Percentiles rank a stretch among this genome's conserved stretches.
Conservation (phyloP, 2,329 filamentous ascomycete species). For the Stylonectria norvegica region DNA sequence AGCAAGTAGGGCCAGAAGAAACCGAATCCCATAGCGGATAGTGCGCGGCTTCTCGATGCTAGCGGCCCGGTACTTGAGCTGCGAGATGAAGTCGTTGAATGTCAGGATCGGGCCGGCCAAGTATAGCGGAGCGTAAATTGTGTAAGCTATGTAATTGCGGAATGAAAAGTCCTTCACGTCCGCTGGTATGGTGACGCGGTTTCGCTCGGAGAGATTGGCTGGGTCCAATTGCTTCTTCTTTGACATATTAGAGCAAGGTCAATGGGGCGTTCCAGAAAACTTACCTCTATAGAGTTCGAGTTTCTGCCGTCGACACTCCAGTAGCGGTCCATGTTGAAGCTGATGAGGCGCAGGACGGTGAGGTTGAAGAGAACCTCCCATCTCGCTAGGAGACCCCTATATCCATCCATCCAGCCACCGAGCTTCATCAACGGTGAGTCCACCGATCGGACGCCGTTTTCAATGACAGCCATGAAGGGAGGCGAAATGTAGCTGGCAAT, state of each 20-base stretch:
- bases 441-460: slow-evolving; percentile 19
- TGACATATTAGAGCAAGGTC: slow-evolving; percentile 55
- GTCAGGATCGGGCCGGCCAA: slow-evolving; percentile 90
- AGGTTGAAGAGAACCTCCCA: slow-evolving; percentile 99
- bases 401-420: slow-evolving; percentile 71
- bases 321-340: slow-evolving; percentile 95
- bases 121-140: slow-evolving; percentile 89
- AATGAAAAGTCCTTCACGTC: slow-evolving; percentile 68
- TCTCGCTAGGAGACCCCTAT: slow-evolving; percentile 77
- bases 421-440: slow-evolving; percentile 51
- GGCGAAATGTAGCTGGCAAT: slow-evolving; percentile 54
- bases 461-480: slow-evolving; percentile 30
- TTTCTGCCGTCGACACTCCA: slow-evolving; percentile 72
- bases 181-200: slow-evolving; percentile 77
- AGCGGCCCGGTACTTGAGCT: slow-evolving; percentile 69
- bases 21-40: slow-evolving; percentile 77
- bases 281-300: slow-evolving; percentile 76
- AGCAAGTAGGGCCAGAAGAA: slow-evolving; percentile 71
- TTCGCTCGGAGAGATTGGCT: slow-evolving; percentile 78
- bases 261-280: slow-evolving; percentile 26
- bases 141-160: slow-evolving; percentile 84
- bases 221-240: slow-evolving; percentile 99
- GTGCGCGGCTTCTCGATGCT: slow-evolving; percentile 70
- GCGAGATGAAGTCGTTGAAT: slow-evolving; percentile 96
- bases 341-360: slow-evolving; percentile 86